Evolutionary conservation across 805 yeast species (phyloP).

Genomic region (Torulaspora maleeae): DNA sequence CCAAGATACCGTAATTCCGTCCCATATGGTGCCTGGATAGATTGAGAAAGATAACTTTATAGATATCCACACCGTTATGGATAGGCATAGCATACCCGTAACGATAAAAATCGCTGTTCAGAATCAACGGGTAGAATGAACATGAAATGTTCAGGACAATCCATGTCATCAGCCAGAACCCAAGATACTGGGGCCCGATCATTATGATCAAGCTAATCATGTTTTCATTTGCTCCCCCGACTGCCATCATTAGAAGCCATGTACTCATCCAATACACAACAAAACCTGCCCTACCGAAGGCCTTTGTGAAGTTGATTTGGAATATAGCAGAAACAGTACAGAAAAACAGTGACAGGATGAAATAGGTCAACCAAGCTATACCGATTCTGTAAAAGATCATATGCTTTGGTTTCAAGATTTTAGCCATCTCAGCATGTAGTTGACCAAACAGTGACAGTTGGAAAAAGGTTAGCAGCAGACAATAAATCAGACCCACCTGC

Average conservation of each 20-base stretch:
- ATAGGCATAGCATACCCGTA: constrained; percentile 69
- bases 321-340: constrained; percentile 61
- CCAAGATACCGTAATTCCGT: constrained; percentile 52
- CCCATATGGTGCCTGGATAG: constrained; percentile 56
- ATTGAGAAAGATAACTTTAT: constrained; percentile 54
- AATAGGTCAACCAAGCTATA: constrained; percentile 48
- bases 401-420: constrained; percentile 41
- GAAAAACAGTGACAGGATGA: constrained; percentile 54
- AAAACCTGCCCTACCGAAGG: constrained; percentile 68
- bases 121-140: constrained; percentile 59
- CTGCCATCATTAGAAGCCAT: constrained; percentile 66
- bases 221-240: constrained; percentile 72
- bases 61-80: constrained; percentile 58
- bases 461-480: constrained; percentile 69
- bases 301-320: constrained; percentile 52
- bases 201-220: constrained; percentile 49
- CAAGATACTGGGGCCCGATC: constrained; percentile 56
- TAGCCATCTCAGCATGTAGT: constrained; percentile 48
- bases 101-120: constrained; percentile 52
- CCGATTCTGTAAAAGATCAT: constrained; percentile 50
- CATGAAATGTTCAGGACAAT: constrained; percentile 66
- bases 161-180: constrained; percentile 69
- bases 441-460: constrained; percentile 55
- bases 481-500: constrained; percentile 70
- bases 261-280: constrained; percentile 69